These are phyloP conservation scores for Hordeum marinum DNA, from an alignment of 176 grass and related monocot genomes.

Conservation along the genomic window DNA sequence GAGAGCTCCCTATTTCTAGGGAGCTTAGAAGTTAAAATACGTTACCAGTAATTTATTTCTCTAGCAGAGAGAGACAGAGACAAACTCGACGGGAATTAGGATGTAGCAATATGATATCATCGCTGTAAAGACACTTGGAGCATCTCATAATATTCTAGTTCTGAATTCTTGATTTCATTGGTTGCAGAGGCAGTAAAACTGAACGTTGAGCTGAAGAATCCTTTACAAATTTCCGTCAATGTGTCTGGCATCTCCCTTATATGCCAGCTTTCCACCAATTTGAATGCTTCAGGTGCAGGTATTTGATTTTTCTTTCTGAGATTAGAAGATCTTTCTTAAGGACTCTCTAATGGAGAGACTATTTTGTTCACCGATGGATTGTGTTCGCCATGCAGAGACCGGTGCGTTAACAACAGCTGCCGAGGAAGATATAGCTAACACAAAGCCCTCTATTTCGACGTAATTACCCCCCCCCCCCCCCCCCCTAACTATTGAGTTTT, in stretches of 20 bases:
- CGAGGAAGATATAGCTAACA: constrained; percentile 36
- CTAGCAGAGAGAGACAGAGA: background rate
- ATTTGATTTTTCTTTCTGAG: constrained; percentile 18
- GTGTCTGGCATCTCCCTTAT: constrained; percentile 83
- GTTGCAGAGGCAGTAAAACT: constrained; percentile 88
- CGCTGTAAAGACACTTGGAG: background rate
- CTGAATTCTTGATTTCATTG: constrained; percentile 35
- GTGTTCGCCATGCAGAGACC: constrained; percentile 37
- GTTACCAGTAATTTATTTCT: background rate
- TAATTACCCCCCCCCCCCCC: constrained; percentile 1
- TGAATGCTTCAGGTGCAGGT: constrained; percentile 58
- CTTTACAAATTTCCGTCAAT: constrained; percentile 81
- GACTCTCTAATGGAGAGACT: constrained; percentile 15
- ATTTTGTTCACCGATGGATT: background rate
- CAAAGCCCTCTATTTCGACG: constrained; percentile 51
- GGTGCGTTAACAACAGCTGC: constrained; percentile 24
- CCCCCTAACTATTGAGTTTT: constrained; percentile 2
- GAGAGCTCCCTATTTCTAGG: background rate
- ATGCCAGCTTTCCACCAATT: constrained; percentile 67
- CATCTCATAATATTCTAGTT: constrained; percentile 11
- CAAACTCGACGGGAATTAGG: background rate
- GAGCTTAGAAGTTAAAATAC: background rate
- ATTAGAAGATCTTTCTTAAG: constrained; percentile 7
- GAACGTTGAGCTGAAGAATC: constrained; percentile 85
- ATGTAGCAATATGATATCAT: constrained; percentile 18